A percentile compares a stretch with the other conserved stretches of the same genome.
These are phyloP conservation scores for Corchorus olitorius DNA, from an alignment of 345 rosid species.

Conservation along the genomic window DNA sequence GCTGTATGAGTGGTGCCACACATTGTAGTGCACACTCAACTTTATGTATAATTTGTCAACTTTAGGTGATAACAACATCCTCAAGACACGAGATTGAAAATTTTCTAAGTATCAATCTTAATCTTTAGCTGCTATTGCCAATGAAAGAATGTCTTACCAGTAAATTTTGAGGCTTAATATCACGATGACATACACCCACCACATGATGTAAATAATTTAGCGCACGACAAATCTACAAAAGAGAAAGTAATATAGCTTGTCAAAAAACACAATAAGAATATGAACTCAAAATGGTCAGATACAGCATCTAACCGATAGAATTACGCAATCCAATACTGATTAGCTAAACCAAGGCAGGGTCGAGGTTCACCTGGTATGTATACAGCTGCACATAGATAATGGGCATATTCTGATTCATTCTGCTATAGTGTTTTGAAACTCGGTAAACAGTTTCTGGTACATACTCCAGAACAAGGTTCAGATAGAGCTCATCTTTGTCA, in stretches of 20 bases:
- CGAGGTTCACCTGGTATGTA: constrained; percentile 60
- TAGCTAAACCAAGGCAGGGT: neutral
- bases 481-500: constrained; percentile 88
- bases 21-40: constrained; percentile 6
- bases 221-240: constrained; percentile 84
- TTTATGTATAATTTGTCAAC: neutral
- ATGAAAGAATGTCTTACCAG: constrained; percentile 56
- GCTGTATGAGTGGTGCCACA: neutral
- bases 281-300: neutral
- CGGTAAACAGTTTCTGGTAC: constrained; percentile 88
- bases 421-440: constrained; percentile 75
- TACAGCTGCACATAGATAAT: constrained; percentile 76
- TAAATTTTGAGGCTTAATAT: constrained; percentile 96
- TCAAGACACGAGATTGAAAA: neutral
- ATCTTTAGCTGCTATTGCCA: neutral
- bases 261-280: neutral
- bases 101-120: neutral
- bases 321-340: neutral
- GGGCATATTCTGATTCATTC: constrained; percentile 64
- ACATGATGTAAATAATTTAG: constrained; percentile 90
- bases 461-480: constrained; percentile 93
- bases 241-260: constrained; percentile 18
- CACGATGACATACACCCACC: constrained; percentile 94
- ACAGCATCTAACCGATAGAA: neutral
- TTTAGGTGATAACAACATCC: neutral